Percentiles rank a stretch among this genome's conserved stretches.
Evolutionary conservation across 1,284 basidiomycete species (phyloP).

Genomic region (Malassezia globosa): DNA sequence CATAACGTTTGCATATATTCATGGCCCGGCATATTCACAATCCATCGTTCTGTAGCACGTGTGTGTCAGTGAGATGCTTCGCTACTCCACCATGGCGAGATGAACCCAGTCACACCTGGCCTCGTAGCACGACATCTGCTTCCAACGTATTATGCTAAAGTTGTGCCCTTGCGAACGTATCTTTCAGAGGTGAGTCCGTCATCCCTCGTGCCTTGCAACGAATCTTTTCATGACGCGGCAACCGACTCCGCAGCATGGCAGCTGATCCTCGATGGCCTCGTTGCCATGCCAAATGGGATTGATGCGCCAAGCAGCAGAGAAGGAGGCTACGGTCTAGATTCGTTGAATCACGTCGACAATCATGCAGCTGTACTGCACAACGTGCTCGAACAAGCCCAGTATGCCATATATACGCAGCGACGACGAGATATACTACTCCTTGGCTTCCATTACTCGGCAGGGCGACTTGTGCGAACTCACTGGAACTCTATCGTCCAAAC

Average conservation of each 20-base stretch:
- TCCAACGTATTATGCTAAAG: conserved; percentile 1
- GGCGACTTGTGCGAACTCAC: conserved; percentile 51
- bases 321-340: not conserved
- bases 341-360: not conserved
- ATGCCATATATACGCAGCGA: not conserved
- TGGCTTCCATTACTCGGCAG: conserved; percentile 53
- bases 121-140: not conserved
- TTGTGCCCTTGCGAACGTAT: not conserved
- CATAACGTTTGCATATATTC: not conserved
- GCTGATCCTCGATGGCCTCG: not conserved
- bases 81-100: not conserved
- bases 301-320: too few relatives aligned
- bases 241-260: not conserved
- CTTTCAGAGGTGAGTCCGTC: not conserved
- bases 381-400: not conserved
- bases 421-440: conserved; percentile 54
- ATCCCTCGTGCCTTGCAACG: not conserved
- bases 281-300: not conserved
- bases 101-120: not conserved
- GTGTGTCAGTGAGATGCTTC: too few relatives aligned
- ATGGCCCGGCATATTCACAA: not conserved
- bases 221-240: not conserved
- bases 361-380: not conserved
- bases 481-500: conserved; percentile 64
- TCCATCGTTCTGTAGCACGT: too few relatives aligned